These are phyloP conservation scores for Lactarius sp. DNA, from an alignment of 768 basidiomycete genomes.

Conservation along the genomic window DNA sequence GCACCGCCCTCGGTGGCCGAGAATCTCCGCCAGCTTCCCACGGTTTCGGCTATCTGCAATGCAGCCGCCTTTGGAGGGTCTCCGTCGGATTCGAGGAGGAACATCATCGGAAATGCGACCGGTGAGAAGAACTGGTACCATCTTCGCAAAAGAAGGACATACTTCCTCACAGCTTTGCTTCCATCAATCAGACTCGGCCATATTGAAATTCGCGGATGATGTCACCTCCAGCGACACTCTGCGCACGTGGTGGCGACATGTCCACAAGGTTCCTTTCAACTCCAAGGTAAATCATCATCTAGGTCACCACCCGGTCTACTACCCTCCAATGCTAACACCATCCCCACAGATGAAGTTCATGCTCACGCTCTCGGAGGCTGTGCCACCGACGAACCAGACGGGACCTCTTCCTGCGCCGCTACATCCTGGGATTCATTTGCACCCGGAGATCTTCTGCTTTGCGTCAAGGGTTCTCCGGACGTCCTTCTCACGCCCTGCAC, in stretches of 20 bases:
- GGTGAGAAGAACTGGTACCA: conserved; percentile 29
- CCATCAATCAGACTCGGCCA: conserved; percentile 41
- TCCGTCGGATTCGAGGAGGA: conserved; percentile 29
- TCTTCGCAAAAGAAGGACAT: no score
- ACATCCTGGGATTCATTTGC: conserved; percentile 30
- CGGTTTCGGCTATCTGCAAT: conserved; percentile 48
- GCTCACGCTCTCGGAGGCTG: conserved; percentile 38
- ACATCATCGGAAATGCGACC: conserved; percentile 52
- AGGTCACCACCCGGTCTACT: not conserved
- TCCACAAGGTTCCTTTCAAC: conserved; percentile 34
- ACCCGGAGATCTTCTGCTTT: conserved; percentile 31
- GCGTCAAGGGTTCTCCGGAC: conserved; percentile 52
- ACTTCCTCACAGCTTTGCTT: not conserved
- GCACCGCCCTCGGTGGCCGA: conserved; percentile 10
- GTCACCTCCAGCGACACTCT: conserved; percentile 17
- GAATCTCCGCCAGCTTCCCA: conserved; percentile 30
- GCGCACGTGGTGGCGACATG: conserved; percentile 23
- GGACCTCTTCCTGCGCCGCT: conserved; percentile 27
- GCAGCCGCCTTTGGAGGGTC: conserved; percentile 41
- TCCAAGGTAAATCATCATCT: conserved; percentile 35
- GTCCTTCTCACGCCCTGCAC: conserved; percentile 41
- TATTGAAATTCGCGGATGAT: conserved; percentile 46
- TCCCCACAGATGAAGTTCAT: conserved; percentile 47
- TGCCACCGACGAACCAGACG: not conserved
- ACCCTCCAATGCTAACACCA: conserved; percentile 14